These are phyloP conservation scores for Pterocarpus macrocarpus DNA, from an alignment of 306 rosid species.

Conservation along the genomic window DNA sequence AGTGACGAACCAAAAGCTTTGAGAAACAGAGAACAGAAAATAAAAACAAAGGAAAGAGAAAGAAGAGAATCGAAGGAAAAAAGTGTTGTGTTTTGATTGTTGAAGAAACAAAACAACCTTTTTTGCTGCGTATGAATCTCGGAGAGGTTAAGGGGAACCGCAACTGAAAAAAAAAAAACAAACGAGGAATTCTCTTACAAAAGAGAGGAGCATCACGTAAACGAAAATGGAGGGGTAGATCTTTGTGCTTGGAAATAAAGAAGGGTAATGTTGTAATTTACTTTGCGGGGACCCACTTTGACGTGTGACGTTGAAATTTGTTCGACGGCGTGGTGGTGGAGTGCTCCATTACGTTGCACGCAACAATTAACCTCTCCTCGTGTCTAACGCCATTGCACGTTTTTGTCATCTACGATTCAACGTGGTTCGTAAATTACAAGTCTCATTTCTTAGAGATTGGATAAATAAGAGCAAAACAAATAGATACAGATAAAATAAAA, in stretches of 20 bases:
- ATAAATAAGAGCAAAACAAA: too few relatives aligned
- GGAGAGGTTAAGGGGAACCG: neutral
- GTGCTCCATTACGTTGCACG: neutral
- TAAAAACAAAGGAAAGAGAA: neutral
- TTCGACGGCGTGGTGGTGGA: neutral
- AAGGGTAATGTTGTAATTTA: slow-evolving; percentile 15
- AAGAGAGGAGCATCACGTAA: neutral
- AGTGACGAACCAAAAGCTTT: slow-evolving; percentile 1
- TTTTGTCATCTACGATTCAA: slow-evolving; percentile 10
- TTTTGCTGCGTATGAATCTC: neutral
- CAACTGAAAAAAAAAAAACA: neutral
- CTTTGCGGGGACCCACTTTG: neutral
- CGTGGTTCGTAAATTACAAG: neutral
- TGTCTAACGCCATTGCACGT: neutral
- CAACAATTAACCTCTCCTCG: neutral
- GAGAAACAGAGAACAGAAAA: neutral
- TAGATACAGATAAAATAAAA: too few relatives aligned
- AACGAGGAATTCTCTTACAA: neutral
- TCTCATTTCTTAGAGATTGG: neutral
- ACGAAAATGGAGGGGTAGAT: neutral
- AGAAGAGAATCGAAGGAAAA: neutral
- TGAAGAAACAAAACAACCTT: neutral
- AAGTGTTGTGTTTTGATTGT: neutral
- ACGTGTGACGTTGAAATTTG: neutral
- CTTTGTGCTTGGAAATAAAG: neutral